Percentiles rank a stretch among this genome's conserved stretches.
Evolutionary conservation across 257 asterid genomes (phyloP).

Genomic region (Solanum paucissectum): DNA sequence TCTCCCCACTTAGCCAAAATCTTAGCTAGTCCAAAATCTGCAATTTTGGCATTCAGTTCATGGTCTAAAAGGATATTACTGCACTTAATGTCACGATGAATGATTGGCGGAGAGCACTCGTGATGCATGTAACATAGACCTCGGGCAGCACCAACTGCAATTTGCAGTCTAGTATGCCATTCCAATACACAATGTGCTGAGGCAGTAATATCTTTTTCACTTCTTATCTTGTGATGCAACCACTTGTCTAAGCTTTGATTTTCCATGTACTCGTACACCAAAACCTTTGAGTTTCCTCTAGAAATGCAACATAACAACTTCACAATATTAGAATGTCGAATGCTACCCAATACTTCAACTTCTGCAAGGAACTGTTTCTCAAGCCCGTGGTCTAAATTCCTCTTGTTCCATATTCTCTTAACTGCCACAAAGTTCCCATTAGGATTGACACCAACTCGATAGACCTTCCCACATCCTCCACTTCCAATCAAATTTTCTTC

Average conservation of each 20-base stretch:
- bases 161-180: slow-evolving; percentile 36
- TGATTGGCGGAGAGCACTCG: slow-evolving; percentile 32
- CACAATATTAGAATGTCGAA: slow-evolving; percentile 43
- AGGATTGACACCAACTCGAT: slow-evolving; percentile 24
- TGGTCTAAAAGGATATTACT: slow-evolving; percentile 42
- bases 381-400: slow-evolving; percentile 14
- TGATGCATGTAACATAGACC: slow-evolving; percentile 60
- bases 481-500: slow-evolving; percentile 39
- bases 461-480: slow-evolving; percentile 51
- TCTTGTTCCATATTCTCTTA: slow-evolving; percentile 37
- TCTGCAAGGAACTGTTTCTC: slow-evolving; percentile 48
- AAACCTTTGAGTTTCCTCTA: slow-evolving; percentile 27
- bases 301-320: slow-evolving; percentile 52
- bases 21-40: slow-evolving; percentile 21
- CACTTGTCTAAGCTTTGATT: slow-evolving; percentile 42
- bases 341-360: slow-evolving; percentile 29
- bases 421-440: slow-evolving; percentile 27
- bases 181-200: slow-evolving; percentile 14
- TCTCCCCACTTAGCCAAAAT: slow-evolving; percentile 13
- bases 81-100: slow-evolving; percentile 42
- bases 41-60: slow-evolving; percentile 31
- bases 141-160: slow-evolving; percentile 43
- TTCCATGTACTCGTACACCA: slow-evolving; percentile 49
- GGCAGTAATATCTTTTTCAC: background rate
- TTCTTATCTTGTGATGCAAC: slow-evolving; percentile 34